Evolutionary conservation across 169 alveolate species (phyloP).

Genomic region (Plasmodium reichenowi): DNA sequence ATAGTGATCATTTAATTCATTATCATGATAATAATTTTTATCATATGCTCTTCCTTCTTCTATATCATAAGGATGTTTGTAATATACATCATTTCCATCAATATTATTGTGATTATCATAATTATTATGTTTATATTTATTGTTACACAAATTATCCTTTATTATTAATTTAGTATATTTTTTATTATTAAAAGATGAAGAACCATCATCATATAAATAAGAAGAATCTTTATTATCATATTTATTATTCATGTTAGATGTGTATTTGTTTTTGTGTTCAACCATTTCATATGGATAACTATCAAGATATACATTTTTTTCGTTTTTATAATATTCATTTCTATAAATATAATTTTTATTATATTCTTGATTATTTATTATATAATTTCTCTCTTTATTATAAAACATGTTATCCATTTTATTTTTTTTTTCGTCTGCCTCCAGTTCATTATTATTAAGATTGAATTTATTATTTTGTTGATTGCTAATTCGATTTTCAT

Average conservation of each 20-base stretch:
- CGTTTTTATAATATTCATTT: constrained; percentile 1
- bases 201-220: not conserved
- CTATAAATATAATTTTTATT: constrained; percentile 1
- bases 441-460: not conserved
- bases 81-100: not conserved
- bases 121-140: not conserved
- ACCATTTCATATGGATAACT: not conserved
- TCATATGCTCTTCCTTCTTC: constrained; percentile 11
- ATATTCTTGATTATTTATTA: not conserved
- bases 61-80: not conserved
- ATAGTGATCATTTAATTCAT: not conserved
- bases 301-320: constrained; percentile 10
- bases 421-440: too few species aligned
- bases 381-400: not conserved
- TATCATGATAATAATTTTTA: not conserved
- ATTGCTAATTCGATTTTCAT: not conserved
- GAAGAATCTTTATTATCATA: constrained; percentile 1
- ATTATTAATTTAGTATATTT: constrained; percentile 5
- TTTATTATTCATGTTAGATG: constrained; percentile 7
- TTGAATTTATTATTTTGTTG: not conserved
- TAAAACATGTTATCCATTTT: not conserved
- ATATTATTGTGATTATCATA: not conserved
- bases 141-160: not conserved
- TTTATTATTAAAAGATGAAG: not conserved
- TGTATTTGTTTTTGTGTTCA: constrained; percentile 10